phyloP scores from a whole-genome alignment of 2,329 filamentous ascomycete species.

The Coniochaeta prunicola region DNA sequence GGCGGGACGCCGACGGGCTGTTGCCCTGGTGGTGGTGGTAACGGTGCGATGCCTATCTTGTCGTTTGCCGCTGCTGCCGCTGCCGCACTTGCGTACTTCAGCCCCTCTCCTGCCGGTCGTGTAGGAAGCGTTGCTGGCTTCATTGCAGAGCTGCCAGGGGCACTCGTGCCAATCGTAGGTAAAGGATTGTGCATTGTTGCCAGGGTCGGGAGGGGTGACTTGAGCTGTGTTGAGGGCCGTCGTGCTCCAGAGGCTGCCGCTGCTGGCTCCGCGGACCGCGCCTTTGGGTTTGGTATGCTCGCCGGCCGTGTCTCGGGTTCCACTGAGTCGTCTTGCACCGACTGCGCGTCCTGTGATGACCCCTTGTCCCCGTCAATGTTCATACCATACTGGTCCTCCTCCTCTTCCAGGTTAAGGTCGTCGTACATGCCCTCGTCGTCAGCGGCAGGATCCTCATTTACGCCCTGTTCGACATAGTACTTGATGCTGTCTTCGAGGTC shows the following conservation, averaged over 20 bases:
- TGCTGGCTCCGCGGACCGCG: constrained; percentile 50
- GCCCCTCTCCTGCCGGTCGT: constrained; percentile 76
- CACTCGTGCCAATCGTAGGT: constrained; percentile 51
- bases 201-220: constrained; percentile 87
- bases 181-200: constrained; percentile 79
- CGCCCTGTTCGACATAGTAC: constrained; percentile 89
- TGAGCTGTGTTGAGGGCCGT: constrained; percentile 81
- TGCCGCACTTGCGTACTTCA: constrained; percentile 95
- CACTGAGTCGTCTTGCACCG: constrained; percentile 71
- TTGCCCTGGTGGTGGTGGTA: constrained; percentile 76
- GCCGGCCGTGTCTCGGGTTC: constrained; percentile 47
- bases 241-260: constrained; percentile 45
- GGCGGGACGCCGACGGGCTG: constrained; percentile 14
- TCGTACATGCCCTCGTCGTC: constrained; percentile 87
- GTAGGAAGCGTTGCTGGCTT: constrained; percentile 86
- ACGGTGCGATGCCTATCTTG: constrained; percentile 80
- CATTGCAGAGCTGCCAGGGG: constrained; percentile 56
- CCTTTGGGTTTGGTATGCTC: constrained; percentile 43
- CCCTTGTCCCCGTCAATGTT: constrained; percentile 72
- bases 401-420: constrained; percentile 84
- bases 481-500: constrained; percentile 87
- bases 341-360: constrained; percentile 94
- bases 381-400: constrained; percentile 83
- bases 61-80: constrained; percentile 88
- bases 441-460: constrained; percentile 84